Percentiles rank a stretch among this genome's conserved stretches.
These are phyloP conservation scores for Artemisia tridentata DNA, from an alignment of 129 eudicot species.

Conservation along the genomic window DNA sequence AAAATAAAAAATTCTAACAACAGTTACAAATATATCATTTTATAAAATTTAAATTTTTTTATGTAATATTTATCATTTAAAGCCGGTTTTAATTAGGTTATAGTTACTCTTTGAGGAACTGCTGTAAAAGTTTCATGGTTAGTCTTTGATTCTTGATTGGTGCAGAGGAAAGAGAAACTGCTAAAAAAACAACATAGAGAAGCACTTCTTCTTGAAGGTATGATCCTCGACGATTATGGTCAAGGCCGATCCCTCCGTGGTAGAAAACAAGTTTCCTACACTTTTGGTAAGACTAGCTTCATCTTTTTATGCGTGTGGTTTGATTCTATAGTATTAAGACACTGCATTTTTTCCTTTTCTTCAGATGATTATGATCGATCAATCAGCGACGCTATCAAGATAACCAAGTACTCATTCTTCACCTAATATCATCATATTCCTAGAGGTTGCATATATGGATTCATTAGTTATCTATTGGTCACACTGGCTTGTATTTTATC, in stretches of 20 bases:
- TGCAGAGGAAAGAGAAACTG: constrained; percentile 80
- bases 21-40: no score
- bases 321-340: constrained; percentile 4
- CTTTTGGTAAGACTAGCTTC: constrained; percentile 66
- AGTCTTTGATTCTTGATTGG: constrained; percentile 17
- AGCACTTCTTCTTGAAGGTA: constrained; percentile 83
- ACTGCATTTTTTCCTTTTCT: not conserved
- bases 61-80: not conserved
- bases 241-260: constrained; percentile 95
- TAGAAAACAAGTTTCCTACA: constrained; percentile 94
- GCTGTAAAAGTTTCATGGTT: not conserved
- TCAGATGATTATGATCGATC: constrained; percentile 97
- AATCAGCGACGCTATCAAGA: constrained; percentile 87
- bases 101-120: not conserved
- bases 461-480: no score
- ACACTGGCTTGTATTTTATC: not conserved
- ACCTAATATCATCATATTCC: no score
- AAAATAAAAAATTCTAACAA: no score
- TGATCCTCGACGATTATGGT: constrained; percentile 72
- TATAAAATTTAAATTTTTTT: no score
- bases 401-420: constrained; percentile 65
- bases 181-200: constrained; percentile 89
- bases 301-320: not conserved
- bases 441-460: not conserved
- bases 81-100: not conserved